phyloP scores from a whole-genome alignment of 805 yeast genomes.

The Ogataea wickerhamii region DNA sequence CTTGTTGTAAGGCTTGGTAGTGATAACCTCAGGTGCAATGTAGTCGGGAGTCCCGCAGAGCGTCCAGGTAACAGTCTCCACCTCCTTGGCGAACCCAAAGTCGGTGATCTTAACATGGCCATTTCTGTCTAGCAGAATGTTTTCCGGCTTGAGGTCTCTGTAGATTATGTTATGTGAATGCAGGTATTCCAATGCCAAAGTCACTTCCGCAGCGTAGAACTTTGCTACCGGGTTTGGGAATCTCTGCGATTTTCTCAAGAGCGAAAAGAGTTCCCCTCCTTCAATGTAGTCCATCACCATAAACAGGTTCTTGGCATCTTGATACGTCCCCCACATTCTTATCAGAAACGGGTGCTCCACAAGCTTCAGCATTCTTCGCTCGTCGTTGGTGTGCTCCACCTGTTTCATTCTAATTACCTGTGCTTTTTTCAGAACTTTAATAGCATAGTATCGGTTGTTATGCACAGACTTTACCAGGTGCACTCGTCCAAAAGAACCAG shows the following conservation, averaged over 20 bases:
- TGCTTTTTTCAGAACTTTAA: slow-evolving; percentile 54
- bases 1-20: slow-evolving; percentile 60
- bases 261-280: slow-evolving; percentile 58
- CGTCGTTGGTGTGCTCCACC: slow-evolving; percentile 63
- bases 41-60: slow-evolving; percentile 65
- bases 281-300: slow-evolving; percentile 67
- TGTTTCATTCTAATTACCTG: slow-evolving; percentile 60
- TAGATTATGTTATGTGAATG: slow-evolving; percentile 57
- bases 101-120: slow-evolving; percentile 62
- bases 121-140: slow-evolving; percentile 53
- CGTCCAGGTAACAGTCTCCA: slow-evolving; percentile 56
- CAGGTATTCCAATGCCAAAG: slow-evolving; percentile 54
- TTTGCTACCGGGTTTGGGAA: slow-evolving; percentile 64
- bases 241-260: slow-evolving; percentile 54
- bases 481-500: slow-evolving; percentile 60
- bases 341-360: slow-evolving; percentile 60
- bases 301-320: slow-evolving; percentile 52
- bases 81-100: slow-evolving; percentile 63
- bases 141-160: slow-evolving; percentile 61
- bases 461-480: slow-evolving; percentile 57
- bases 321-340: slow-evolving; percentile 65
- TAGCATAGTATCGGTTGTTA: slow-evolving; percentile 57
- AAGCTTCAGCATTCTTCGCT: slow-evolving; percentile 54
- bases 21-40: slow-evolving; percentile 62
- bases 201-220: slow-evolving; percentile 61